Evolutionary conservation across 2,329 filamentous ascomycete species (phyloP).

Genomic region (Torrubiella hemipterigena): DNA sequence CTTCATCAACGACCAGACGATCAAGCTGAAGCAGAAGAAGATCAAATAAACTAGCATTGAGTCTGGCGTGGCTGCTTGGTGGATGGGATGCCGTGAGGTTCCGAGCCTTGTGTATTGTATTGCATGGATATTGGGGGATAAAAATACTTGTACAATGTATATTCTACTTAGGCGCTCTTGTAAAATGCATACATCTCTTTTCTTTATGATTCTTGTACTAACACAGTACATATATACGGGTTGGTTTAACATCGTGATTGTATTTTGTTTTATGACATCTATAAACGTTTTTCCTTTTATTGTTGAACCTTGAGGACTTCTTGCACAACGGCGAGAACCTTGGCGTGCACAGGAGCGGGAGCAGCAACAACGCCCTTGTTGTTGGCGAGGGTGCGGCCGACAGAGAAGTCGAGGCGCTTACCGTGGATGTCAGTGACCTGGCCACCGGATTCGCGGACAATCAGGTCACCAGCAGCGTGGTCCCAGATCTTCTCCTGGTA

Average conservation of each 20-base stretch:
- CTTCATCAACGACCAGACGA: constrained; percentile 94
- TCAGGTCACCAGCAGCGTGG: constrained; percentile 87
- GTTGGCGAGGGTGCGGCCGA: constrained; percentile 70
- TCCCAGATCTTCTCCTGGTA: constrained; percentile 99
- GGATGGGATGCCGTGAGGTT: not conserved
- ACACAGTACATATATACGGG: too few species aligned
- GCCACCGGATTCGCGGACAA: constrained; percentile 88
- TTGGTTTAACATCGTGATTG: too few species aligned
- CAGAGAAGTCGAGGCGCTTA: constrained; percentile 72
- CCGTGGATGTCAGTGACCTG: constrained; percentile 83
- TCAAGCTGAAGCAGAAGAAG: constrained; percentile 97
- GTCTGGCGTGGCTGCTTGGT: not conserved
- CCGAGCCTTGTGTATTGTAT: not conserved
- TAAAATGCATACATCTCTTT: too few species aligned
- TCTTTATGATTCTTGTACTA: too few species aligned
- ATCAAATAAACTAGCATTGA: constrained; percentile 52
- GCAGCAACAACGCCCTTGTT: constrained; percentile 95
- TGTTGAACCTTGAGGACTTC: constrained; percentile 46
- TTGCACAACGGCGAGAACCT: constrained; percentile 73
- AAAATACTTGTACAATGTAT: too few species aligned
- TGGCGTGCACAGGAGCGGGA: constrained; percentile 59
- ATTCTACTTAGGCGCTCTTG: too few species aligned
- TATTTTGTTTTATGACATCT: too few species aligned
- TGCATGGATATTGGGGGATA: too few species aligned
- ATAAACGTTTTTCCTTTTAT: too few species aligned